Base-by-base conservation (phyloP, 768 basidiomycete genomes). In the Suillus placidus region DNA sequence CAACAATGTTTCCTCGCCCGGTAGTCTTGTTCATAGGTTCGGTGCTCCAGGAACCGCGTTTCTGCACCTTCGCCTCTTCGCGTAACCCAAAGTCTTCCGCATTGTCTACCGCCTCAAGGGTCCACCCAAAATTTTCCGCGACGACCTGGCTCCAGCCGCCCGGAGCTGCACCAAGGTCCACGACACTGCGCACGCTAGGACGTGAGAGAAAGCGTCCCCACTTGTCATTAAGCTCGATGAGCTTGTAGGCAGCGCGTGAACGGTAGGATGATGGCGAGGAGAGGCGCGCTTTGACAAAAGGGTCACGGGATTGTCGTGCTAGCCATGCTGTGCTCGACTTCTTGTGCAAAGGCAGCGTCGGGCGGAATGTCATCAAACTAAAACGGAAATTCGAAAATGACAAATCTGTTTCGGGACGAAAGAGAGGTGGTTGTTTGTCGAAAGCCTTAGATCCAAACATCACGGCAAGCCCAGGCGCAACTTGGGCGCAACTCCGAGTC, bases 91-190 rank as follows among this genome's bases (percentile, higher is more conserved):
- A 60, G n/a, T 49, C 45, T 8, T 35, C 52, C 6, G 37, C 45
- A 26, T 43, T 38, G 45, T 37, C 63, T 61, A 55, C 43, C 1
- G 38, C 38, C 49, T 66, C 62, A 51, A 64, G 38, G 30, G 60
- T 35, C 82, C 85, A 87, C 3, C 88, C 88, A n/a, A 93, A 73
- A 64, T 85, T 84, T 38, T 80, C 81, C 0, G 87, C 84, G 16
- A 87, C 88, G 13, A 95, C 95, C 73, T 97, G 95, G 60, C 90
- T 91, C 96, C 97, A 99, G 0, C 94, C 94, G 0, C 95, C 95
- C 0, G 96, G 97, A 0, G 95, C 93, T 0, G 93, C 93, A 18
- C 97, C 96, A 26, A 97, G 85, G 76, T 97, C 96, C 1, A 96
- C 87, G 0, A 97, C 87, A 20, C 84, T 81, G 2, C 75, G 80